Base-by-base conservation (phyloP, 108 stramenopile genomes). In the Bacterosira constricta region DNA sequence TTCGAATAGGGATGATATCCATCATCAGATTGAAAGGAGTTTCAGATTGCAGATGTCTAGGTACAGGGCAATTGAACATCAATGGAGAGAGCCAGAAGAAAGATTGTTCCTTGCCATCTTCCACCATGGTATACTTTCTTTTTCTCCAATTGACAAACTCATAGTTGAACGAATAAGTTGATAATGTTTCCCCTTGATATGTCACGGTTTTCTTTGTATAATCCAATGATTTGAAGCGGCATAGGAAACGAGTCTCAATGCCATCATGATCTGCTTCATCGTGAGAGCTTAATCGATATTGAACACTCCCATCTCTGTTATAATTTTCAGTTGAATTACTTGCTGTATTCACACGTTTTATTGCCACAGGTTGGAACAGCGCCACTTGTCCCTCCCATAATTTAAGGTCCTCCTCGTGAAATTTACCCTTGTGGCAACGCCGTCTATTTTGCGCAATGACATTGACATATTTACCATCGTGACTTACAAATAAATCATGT, bases 11-110 rank as follows among this genome's bases (percentile, higher is more conserved):
- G 29, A 86, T 73, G 51, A 91, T 56, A 63, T 88, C 86, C 45
- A 88, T 71, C 64, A 88, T 79, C 23, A 90, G 39, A 0, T 27
- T 44, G 18, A 25, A 21, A 27, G 26, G 32, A 13, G 13, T 10
- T 18, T 13, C 18, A 37, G 51, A 45, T 47, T 47, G 52, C 26
- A 64, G 77, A 63, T 21, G 47, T 23, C 3, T 77, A 25, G 94
- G 94, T 44, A 95, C 69, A 9, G 94, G 94, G 77, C 94, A 95
- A 51, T 79, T 71, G 73, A 95, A 92, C 30, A 83, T 36, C 31
- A 95, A 66, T 41, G 90, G 88, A 25, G 90, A 86, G 2, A 88
- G 83, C 65, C 89, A 89, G 63, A 91, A 82, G n/a, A 62, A 56
- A 12, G 70, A 66, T 73, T 86, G 85, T n/a, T 91, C 88, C 5